Conservation (phyloP, 305 asterid genomes). For the Fraxinus latifolia region DNA sequence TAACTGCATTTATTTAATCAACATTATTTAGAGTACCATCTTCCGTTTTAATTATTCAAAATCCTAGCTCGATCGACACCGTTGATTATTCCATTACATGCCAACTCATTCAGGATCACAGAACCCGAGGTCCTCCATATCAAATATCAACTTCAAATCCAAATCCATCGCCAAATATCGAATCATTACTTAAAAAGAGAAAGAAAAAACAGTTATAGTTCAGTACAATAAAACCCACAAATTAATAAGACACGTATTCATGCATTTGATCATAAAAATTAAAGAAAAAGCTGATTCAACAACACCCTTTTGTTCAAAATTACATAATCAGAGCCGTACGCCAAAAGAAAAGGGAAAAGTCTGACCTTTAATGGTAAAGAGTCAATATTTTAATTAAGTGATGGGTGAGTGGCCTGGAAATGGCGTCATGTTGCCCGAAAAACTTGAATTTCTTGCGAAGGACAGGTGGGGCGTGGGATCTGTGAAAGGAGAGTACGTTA, state of each 20-base stretch:
- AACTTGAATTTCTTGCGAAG: not conserved
- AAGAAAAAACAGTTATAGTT: not conserved
- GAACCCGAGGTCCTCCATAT: not conserved
- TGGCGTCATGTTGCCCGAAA: slow-evolving; percentile 22
- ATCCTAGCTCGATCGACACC: not conserved
- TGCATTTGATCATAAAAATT: not conserved
- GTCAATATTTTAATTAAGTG: not conserved
- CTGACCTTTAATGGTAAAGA: slow-evolving; percentile 5
- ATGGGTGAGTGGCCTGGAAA: slow-evolving; percentile 24
- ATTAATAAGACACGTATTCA: not conserved
- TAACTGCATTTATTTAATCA: slow-evolving; percentile 20
- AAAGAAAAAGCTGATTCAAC: not conserved
- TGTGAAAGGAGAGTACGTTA: not conserved
- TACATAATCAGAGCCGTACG: not conserved
- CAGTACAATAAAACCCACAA: not conserved
- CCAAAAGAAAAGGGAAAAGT: not conserved
- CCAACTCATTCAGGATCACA: not conserved
- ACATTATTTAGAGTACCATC: not conserved
- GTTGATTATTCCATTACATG: not conserved
- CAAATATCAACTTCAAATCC: not conserved
- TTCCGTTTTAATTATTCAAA: not conserved
- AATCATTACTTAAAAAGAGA: not conserved
- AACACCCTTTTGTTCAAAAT: not conserved
- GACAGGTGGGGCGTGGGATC: slow-evolving; percentile 1
- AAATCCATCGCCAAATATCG: not conserved